Conservation (phyloP, 1,139 yeast genomes). For the Lodderomyces jiufengensis region DNA sequence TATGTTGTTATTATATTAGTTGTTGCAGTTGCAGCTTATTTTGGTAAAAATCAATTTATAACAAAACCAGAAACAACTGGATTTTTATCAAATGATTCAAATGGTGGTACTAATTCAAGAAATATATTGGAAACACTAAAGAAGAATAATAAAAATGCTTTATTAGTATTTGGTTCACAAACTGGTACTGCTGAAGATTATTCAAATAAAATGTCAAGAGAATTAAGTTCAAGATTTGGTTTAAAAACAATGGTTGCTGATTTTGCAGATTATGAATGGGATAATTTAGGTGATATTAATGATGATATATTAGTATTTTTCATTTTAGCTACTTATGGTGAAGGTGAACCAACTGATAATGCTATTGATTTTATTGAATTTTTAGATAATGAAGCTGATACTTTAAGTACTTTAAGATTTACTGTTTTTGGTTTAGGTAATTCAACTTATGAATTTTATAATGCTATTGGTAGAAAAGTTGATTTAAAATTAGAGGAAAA, state of each 20-base stretch:
- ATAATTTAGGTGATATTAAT: slow-evolving; percentile 56
- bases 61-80: slow-evolving; percentile 29
- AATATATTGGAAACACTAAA: slow-evolving; percentile 63
- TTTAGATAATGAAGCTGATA: slow-evolving; percentile 56
- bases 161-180: slow-evolving; percentile 91
- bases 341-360: slow-evolving; percentile 97
- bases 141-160: slow-evolving; percentile 66
- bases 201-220: slow-evolving; percentile 86
- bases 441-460: slow-evolving; percentile 87
- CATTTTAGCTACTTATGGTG: slow-evolving; percentile 92
- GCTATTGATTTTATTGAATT: slow-evolving; percentile 71
- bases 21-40: slow-evolving; percentile 60
- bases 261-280: slow-evolving; percentile 80
- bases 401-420: slow-evolving; percentile 60
- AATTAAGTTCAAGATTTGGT: slow-evolving; percentile 77
- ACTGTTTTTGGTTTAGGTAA: slow-evolving; percentile 90
- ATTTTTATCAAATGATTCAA: slow-evolving; percentile 28
- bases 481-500: slow-evolving; percentile 45
- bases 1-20: slow-evolving; percentile 65
- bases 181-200: slow-evolving; percentile 99
- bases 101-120: slow-evolving; percentile 40
- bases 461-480: slow-evolving; percentile 72
- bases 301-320: slow-evolving; percentile 60
- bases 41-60: slow-evolving; percentile 51
- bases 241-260: slow-evolving; percentile 84